phyloP scores from a whole-genome alignment of 768 basidiomycete genomes.

The Fomitopsis serialis region DNA sequence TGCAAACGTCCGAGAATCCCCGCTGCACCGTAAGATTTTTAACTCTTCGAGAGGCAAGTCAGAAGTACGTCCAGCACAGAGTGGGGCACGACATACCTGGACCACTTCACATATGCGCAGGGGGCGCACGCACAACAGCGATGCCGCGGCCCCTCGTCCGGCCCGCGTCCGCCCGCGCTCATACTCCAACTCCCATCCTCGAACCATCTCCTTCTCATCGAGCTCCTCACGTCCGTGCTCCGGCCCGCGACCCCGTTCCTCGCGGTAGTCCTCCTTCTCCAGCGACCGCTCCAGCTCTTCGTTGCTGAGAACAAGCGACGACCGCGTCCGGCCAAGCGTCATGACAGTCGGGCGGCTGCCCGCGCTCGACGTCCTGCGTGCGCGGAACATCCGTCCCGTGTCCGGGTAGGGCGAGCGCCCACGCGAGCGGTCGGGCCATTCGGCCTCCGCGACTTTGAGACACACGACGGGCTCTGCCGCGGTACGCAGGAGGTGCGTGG shows the following conservation, averaged over 20 bases:
- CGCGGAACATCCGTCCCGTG: neutral
- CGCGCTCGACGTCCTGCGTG: constrained; percentile 2
- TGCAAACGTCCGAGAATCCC: no score
- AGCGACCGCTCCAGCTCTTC: constrained; percentile 13
- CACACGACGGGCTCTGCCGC: constrained; percentile 11
- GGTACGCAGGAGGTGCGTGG: constrained; percentile 2
- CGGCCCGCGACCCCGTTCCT: neutral
- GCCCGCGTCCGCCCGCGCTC: constrained; percentile 8
- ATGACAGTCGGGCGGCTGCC: constrained; percentile 6
- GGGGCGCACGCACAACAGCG: constrained; percentile 2
- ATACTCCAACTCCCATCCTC: neutral
- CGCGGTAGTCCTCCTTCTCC: constrained; percentile 5
- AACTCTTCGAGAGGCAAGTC: neutral
- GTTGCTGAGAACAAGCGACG: constrained; percentile 10
- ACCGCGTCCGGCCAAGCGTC: constrained; percentile 1
- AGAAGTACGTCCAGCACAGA: neutral
- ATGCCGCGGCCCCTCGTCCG: constrained; percentile 2
- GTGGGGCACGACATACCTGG: neutral
- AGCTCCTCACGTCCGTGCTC: neutral
- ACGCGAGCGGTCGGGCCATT: neutral
- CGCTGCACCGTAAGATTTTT: neutral
- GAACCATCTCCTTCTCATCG: neutral
- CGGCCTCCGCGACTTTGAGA: constrained; percentile 10
- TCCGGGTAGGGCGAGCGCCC: constrained; percentile 7
- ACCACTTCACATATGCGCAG: neutral